A percentile compares a stretch with the other conserved stretches of the same genome.
phyloP scores from a whole-genome alignment of 2,329 filamentous ascomycete genomes.

The Paecilomyces sp. region DNA sequence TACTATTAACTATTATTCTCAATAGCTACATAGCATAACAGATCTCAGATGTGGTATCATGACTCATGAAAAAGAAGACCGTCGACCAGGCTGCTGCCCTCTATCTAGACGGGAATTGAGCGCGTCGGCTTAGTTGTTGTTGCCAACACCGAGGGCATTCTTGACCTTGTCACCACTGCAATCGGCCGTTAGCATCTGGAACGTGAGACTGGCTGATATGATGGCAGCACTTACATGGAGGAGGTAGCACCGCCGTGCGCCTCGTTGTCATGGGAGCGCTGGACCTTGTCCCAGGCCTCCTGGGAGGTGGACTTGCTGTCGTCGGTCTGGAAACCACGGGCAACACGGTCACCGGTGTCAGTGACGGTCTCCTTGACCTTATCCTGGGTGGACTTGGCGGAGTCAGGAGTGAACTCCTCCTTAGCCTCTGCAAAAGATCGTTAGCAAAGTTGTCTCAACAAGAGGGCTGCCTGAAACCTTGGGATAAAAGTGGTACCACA shows the following conservation, averaged over 20 bases:
- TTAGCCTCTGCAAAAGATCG: constrained; percentile 38
- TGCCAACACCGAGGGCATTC: constrained; percentile 32
- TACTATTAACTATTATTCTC: background rate
- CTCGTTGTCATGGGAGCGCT: constrained; percentile 38
- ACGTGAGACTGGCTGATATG: background rate
- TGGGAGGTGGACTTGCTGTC: constrained; percentile 49
- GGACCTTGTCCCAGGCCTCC: constrained; percentile 43
- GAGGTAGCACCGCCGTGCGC: constrained; percentile 29
- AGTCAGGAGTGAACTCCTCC: constrained; percentile 53
- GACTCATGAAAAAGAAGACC: constrained; percentile 1
- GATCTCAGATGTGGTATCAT: background rate
- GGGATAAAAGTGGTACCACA: constrained; percentile 8
- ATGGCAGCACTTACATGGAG: constrained; percentile 29
- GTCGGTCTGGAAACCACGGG: constrained; percentile 47
- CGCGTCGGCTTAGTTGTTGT: constrained; percentile 10
- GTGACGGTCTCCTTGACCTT: constrained; percentile 53
- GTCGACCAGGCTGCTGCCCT: background rate
- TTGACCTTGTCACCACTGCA: constrained; percentile 39
- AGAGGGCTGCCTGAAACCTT: constrained; percentile 1
- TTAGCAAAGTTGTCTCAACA: constrained; percentile 10
- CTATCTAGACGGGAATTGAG: background rate
- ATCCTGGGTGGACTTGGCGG: constrained; percentile 54
- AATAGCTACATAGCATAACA: background rate
- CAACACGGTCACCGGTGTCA: constrained; percentile 48
- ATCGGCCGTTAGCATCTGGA: constrained; percentile 4